Evolutionary conservation across 441 rosid genomes (phyloP).

Genomic region (Melastoma candidum): DNA sequence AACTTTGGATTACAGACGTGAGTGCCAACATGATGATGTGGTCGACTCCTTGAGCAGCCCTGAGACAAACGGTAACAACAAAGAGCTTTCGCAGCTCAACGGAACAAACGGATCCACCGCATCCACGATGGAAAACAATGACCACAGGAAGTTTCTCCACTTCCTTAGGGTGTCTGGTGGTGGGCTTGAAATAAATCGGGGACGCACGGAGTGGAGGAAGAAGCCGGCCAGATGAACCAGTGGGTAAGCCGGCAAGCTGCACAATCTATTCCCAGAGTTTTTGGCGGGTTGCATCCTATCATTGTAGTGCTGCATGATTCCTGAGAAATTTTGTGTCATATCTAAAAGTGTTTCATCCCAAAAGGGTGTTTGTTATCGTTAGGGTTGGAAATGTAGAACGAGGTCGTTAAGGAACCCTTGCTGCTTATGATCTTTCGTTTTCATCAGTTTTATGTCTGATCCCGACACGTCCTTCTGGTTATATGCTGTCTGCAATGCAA

Average conservation of each 20-base stretch:
- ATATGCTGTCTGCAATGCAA: too few species aligned
- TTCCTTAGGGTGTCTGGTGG: conserved; percentile 59
- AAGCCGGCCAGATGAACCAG: conserved; percentile 34
- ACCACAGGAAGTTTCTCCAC: conserved; percentile 47
- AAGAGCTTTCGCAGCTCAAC: conserved; percentile 17
- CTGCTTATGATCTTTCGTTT: too few species aligned
- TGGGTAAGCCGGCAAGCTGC: neutral
- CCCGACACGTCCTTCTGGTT: too few species aligned
- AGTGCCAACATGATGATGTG: conserved; percentile 80
- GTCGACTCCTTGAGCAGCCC: conserved; percentile 79
- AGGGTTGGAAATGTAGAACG: too few species aligned
- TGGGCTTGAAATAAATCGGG: conserved; percentile 77
- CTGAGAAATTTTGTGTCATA: too few species aligned
- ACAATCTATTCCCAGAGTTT: too few species aligned
- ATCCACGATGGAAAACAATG: conserved; percentile 19
- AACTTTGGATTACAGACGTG: conserved; percentile 76
- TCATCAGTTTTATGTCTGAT: too few species aligned
- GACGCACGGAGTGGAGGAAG: conserved; percentile 84
- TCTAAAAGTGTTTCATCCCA: too few species aligned
- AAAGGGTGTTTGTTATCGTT: too few species aligned
- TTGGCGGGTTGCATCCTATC: too few species aligned
- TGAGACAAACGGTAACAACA: conserved; percentile 22
- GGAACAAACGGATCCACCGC: conserved; percentile 51
- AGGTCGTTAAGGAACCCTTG: too few species aligned
- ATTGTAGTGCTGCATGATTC: too few species aligned